Conservation (phyloP, 805 yeast species). For the Isabelozyma heimii region DNA sequence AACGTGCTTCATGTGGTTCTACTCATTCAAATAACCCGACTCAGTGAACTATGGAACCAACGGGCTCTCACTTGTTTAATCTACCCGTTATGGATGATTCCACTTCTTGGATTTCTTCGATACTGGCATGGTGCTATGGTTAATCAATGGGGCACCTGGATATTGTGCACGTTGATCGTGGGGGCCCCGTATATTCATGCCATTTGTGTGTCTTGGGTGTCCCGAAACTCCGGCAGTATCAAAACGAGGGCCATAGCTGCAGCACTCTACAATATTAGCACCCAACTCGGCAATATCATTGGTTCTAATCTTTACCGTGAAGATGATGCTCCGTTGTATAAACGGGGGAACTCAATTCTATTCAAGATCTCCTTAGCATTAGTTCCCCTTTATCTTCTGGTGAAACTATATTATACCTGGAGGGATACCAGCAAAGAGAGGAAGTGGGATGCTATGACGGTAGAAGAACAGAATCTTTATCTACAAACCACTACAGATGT, state of each 20-base stretch:
- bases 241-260: constrained; percentile 25
- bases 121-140: constrained; percentile 43
- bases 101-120: constrained; percentile 29
- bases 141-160: constrained; percentile 43
- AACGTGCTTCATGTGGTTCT: constrained; percentile 21
- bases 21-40: constrained; percentile 15
- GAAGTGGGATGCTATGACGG: constrained; percentile 16
- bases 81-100: constrained; percentile 29
- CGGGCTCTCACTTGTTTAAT: constrained; percentile 19
- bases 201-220: constrained; percentile 26
- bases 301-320: constrained; percentile 23
- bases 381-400: constrained; percentile 16
- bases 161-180: constrained; percentile 23
- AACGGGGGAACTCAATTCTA: constrained; percentile 23
- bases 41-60: constrained; percentile 20
- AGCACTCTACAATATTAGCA: constrained; percentile 24
- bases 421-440: constrained; percentile 15
- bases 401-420: constrained; percentile 19
- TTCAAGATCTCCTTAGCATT: constrained; percentile 16
- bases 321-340: constrained; percentile 25
- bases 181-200: constrained; percentile 23
- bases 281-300: constrained; percentile 22
- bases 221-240: constrained; percentile 23
- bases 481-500: constrained; percentile 12
- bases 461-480: constrained; percentile 15